Base-by-base conservation (phyloP, 805 yeast genomes). In the Myxozyma mucilagina region DNA sequence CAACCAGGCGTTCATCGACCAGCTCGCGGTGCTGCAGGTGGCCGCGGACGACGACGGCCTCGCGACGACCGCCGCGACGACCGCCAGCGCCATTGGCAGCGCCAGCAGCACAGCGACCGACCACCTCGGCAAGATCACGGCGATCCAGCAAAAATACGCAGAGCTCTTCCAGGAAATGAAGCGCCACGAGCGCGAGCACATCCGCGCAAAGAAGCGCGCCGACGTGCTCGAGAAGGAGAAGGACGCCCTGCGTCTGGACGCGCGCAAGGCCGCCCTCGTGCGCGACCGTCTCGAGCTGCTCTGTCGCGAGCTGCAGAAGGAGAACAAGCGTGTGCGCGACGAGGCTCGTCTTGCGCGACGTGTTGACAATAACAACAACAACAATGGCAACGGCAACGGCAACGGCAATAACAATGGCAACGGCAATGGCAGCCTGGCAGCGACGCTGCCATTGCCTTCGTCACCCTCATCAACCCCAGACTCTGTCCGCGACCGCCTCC, bases 221-320 rank as follows among this genome's bases (percentile, higher is more conserved):
- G 60, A 58, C 36, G 42, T 18, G 39, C 57, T 58, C 4, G 55
- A 50, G 47, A 38, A 42, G 32, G 65, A 61, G 29, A 49, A 45
- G 18, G 61, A 57, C 20, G 31, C 38, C 10, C 43, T 48, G 31
- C 45, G 50, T 8, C 32, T 20, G 9, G 65, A 61, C 20, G 45
- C 55, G n/a, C 35, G 49, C 45, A 57, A 58, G 55, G 49, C 59
- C 1, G n/a, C 42, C 9, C 18, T 55, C 4, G 53, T 61, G 14
- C 53, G 54, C 41, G 56, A 53, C 38, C 58, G 45, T 35, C 61
- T 61, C 24, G 65, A 61, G 49, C 50, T 39, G 31, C 57, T 61
- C 18, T 61, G 65, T 47, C 41, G 65, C 13, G 63, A 61, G 36
- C 54, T 61, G 44, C 65, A 61, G 44, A 61, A 61, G 57, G 62